Evolutionary conservation across 1,284 basidiomycete genomes (phyloP).

Genomic region (Moesziomyces sp.): DNA sequence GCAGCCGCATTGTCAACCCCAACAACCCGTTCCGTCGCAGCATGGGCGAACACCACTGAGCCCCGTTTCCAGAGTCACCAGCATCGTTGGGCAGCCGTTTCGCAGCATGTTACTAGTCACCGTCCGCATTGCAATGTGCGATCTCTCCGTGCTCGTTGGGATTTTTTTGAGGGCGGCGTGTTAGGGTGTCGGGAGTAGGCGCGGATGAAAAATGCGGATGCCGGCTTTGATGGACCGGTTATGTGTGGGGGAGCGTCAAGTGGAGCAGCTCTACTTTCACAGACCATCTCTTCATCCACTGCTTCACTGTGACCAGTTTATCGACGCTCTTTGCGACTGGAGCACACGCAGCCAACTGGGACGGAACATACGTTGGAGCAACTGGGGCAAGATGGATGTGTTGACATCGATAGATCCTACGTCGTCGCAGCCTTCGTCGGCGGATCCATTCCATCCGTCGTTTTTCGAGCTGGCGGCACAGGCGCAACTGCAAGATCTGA

Average conservation of each 20-base stretch:
- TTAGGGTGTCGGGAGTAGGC: background rate
- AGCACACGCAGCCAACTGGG: too few relatives aligned
- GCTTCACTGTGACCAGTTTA: too few relatives aligned
- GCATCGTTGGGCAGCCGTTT: background rate
- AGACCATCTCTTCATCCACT: too few relatives aligned
- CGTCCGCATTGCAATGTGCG: background rate
- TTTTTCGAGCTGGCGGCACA: constrained; percentile 95
- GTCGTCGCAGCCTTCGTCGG: constrained; percentile 34
- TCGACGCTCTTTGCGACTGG: too few relatives aligned
- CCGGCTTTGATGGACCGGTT: too few relatives aligned
- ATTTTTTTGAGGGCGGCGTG: background rate
- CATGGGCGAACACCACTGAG: constrained; percentile 36
- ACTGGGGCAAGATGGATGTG: constrained; percentile 46
- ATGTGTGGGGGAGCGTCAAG: too few relatives aligned
- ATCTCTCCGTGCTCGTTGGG: background rate
- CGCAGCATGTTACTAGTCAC: background rate
- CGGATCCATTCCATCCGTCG: constrained; percentile 77
- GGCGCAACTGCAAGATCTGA: constrained; percentile 88
- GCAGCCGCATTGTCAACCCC: constrained; percentile 43
- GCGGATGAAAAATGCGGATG: too few relatives aligned
- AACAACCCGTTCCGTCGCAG: constrained; percentile 56
- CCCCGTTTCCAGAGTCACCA: background rate
- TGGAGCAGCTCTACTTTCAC: too few relatives aligned
- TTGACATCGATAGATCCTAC: constrained; percentile 56
- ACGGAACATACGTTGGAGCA: background rate